These are phyloP conservation scores for Fraxinus velutina DNA, from an alignment of 305 asterid genomes.

Conservation along the genomic window DNA sequence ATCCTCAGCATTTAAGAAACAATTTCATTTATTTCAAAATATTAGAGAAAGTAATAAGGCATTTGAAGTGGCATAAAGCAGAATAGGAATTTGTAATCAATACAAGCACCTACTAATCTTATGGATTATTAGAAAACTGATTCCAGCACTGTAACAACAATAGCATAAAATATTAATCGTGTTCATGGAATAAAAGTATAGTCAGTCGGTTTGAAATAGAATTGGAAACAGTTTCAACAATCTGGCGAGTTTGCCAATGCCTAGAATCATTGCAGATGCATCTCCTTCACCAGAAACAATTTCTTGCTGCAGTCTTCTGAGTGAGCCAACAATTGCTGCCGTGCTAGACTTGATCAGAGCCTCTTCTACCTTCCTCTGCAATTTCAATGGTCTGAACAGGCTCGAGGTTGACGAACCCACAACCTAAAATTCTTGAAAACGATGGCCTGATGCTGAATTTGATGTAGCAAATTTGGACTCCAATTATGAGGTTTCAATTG, in stretches of 20 bases:
- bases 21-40: not conserved
- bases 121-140: not conserved
- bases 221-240: not conserved
- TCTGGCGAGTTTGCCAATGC: conserved; percentile 28
- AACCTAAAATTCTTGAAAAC: conserved; percentile 20
- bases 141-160: not conserved
- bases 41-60: not conserved
- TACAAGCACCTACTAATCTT: not conserved
- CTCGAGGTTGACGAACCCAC: not conserved
- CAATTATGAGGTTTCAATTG: not conserved
- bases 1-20: not conserved
- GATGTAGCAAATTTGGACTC: not conserved
- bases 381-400: conserved; percentile 30
- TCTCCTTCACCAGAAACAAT: conserved; percentile 15
- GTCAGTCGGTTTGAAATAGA: not conserved
- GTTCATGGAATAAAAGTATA: not conserved
- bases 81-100: not conserved
- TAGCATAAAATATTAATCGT: not conserved
- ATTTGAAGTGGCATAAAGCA: not conserved
- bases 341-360: conserved; percentile 12
- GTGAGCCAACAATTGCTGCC: conserved; percentile 31
- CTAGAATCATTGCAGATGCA: conserved; percentile 22
- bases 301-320: conserved; percentile 28
- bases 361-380: conserved; percentile 15
- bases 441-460: not conserved